A percentile compares a stretch with the other conserved stretches of the same genome.
Evolutionary conservation across 2,329 filamentous ascomycete genomes (phyloP).

Genomic region (Botrytis sinoallii): DNA sequence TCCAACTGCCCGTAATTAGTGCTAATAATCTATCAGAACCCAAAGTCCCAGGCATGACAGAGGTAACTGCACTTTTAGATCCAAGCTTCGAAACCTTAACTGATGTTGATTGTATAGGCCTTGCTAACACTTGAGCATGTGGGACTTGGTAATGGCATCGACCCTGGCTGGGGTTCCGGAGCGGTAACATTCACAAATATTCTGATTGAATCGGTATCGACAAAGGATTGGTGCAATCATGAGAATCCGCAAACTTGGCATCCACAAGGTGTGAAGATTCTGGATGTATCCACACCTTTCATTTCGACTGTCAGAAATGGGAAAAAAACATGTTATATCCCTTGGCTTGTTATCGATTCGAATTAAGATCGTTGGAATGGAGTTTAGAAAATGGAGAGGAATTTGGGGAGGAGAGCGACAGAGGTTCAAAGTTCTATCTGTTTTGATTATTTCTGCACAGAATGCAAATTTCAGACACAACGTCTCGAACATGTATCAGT

Average conservation of each 20-base stretch:
- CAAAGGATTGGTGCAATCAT: conserved; percentile 13
- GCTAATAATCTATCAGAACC: background rate
- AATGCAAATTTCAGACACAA: background rate
- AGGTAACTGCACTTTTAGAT: background rate
- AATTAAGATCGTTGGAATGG: background rate
- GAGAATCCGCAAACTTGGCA: background rate
- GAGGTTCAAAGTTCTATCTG: background rate
- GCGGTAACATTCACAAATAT: conserved; percentile 17
- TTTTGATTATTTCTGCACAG: background rate
- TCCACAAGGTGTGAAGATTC: background rate
- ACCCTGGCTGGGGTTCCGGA: conserved; percentile 12
- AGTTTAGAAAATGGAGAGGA: too few relatives aligned
- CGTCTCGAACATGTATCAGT: background rate
- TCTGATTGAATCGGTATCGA: background rate
- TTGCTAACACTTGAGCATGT: conserved; percentile 10
- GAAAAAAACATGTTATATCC: conserved; percentile 6
- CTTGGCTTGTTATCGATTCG: background rate
- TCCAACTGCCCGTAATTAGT: background rate
- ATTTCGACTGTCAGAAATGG: background rate
- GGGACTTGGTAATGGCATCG: background rate
- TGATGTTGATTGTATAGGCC: background rate
- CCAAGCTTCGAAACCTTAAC: background rate
- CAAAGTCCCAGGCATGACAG: conserved; percentile 11
- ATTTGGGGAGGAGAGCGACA: background rate
- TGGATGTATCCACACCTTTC: background rate